Conservation (phyloP, 2,329 filamentous ascomycete species). For the Helotiales sp. region DNA sequence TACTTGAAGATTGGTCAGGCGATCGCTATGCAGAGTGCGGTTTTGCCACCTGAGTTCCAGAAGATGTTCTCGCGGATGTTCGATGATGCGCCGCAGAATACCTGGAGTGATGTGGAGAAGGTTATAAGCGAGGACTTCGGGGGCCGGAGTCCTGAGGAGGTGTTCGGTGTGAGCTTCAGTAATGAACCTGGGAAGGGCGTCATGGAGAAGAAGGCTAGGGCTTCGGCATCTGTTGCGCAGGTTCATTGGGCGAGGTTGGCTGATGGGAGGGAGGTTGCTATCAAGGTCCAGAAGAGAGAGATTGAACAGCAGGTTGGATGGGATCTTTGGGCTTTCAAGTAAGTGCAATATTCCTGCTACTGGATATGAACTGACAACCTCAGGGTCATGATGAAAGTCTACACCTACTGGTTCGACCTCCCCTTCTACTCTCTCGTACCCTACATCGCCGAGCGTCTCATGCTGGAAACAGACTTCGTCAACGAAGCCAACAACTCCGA, state of each 20-base stretch:
- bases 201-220: constrained; percentile 73
- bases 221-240: constrained; percentile 85
- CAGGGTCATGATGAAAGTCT: constrained; percentile 79
- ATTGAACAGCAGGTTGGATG: constrained; percentile 89
- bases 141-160: constrained; percentile 81
- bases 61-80: constrained; percentile 97
- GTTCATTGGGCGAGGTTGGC: constrained; percentile 90
- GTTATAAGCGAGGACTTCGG: constrained; percentile 90
- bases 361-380: neutral
- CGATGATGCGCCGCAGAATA: constrained; percentile 93
- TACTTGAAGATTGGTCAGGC: constrained; percentile 99
- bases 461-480: constrained; percentile 91
- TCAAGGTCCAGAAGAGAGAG: constrained; percentile 97
- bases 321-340: constrained; percentile 74
- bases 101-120: constrained; percentile 82
- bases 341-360: neutral
- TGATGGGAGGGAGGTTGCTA: constrained; percentile 88
- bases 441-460: constrained; percentile 89
- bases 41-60: constrained; percentile 92
- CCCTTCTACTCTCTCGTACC: constrained; percentile 90
- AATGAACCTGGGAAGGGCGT: constrained; percentile 66
- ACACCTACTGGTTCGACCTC: constrained; percentile 89
- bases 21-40: constrained; percentile 96
- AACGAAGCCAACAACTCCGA: constrained; percentile 91
- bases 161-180: constrained; percentile 86